Conservation (phyloP, 176 grass and related monocot genomes). For the Oryza meyeriana region DNA sequence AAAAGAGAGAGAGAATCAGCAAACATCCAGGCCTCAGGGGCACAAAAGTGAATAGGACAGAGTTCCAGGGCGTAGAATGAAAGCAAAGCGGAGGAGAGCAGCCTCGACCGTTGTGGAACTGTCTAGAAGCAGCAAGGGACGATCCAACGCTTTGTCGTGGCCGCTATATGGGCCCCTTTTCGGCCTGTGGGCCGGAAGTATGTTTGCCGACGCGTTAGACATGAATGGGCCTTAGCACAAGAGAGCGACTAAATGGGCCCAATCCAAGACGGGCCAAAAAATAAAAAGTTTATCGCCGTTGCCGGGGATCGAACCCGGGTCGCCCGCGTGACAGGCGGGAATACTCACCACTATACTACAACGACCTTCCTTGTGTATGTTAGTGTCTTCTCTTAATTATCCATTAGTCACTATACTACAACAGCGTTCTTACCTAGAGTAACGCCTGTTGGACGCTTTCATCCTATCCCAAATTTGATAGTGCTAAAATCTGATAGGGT, state of each 20-base stretch:
- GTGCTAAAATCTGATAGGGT: too few relatives aligned
- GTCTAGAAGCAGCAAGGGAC: slow-evolving; percentile 17
- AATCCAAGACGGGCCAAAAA: neutral
- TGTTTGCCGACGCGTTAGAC: too few relatives aligned
- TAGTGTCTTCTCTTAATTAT: too few relatives aligned
- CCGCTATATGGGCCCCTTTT: neutral
- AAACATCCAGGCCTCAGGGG: neutral
- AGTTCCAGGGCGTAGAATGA: neutral
- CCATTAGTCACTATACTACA: too few relatives aligned
- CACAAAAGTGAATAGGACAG: neutral
- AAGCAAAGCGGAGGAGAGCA: neutral
- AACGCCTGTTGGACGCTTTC: too few relatives aligned
- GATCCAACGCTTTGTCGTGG: neutral
- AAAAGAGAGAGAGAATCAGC: neutral
- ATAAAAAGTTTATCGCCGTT: slow-evolving; percentile 33
- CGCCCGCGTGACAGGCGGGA: slow-evolving; percentile 81
- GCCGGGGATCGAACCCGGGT: slow-evolving; percentile 94
- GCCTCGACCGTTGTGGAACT: slow-evolving; percentile 37
- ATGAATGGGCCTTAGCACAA: too few relatives aligned
- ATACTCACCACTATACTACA: slow-evolving; percentile 95
- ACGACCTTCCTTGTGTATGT: slow-evolving; percentile 27
- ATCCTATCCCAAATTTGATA: too few relatives aligned
- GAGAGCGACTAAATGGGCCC: neutral
- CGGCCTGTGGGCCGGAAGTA: neutral
- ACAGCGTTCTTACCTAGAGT: too few relatives aligned